phyloP scores from a whole-genome alignment of 306 rosid genomes.

The Cajanus cajan region DNA sequence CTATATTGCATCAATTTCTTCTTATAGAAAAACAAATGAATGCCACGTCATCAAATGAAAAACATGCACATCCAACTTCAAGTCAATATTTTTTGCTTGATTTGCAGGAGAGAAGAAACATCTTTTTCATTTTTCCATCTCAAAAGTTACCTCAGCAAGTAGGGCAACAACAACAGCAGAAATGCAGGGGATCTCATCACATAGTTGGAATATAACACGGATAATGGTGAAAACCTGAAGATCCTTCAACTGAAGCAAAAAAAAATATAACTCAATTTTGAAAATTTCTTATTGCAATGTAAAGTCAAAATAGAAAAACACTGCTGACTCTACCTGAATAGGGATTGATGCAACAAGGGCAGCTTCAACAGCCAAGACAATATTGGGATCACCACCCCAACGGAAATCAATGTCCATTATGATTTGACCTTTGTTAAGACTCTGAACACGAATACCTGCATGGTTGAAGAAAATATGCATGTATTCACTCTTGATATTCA shows the following conservation, averaged over 20 bases:
- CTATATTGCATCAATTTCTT: not conserved
- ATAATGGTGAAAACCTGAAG: constrained; percentile 87
- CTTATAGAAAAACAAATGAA: not conserved
- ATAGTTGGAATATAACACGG: constrained; percentile 92
- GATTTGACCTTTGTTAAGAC: constrained; percentile 86
- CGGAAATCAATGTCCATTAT: constrained; percentile 93
- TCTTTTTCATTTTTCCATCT: not conserved
- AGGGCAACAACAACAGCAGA: constrained; percentile 97
- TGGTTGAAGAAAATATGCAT: constrained; percentile 11
- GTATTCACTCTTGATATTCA: not conserved
- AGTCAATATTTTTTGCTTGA: not conserved
- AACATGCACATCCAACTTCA: constrained; percentile 15
- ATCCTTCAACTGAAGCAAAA: constrained; percentile 79
- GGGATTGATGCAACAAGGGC: constrained; percentile 96
- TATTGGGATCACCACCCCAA: constrained; percentile 98
- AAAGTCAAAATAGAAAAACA: constrained; percentile 2
- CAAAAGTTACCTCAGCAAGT: constrained; percentile 75
- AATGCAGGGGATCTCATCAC: constrained; percentile 96
- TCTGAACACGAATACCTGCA: constrained; percentile 95
- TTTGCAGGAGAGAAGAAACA: not conserved
- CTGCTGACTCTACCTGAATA: constrained; percentile 65
- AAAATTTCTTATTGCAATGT: not conserved
- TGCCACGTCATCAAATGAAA: not conserved
- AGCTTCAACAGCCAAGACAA: constrained; percentile 86
- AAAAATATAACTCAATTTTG: constrained; percentile 1